phyloP scores from a whole-genome alignment of 805 yeast genomes.

The Candida taoyuanica region DNA sequence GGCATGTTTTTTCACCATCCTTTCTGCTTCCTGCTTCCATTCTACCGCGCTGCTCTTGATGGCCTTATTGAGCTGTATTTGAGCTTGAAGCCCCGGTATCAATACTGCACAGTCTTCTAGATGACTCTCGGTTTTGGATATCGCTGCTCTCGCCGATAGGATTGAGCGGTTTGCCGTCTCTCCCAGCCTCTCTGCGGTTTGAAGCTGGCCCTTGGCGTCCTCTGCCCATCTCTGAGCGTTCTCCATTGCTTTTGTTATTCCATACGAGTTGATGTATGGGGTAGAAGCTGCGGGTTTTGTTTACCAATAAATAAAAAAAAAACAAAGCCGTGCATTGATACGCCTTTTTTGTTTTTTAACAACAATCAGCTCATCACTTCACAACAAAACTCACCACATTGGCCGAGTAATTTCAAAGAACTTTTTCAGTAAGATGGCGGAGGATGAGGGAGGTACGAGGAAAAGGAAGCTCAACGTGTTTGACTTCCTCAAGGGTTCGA shows the following conservation, averaged over 20 bases:
- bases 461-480: conserved; percentile 13
- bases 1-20: no score
- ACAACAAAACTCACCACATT: no score
- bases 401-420: no score
- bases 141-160: conserved; percentile 32
- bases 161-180: conserved; percentile 43
- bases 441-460: conserved; percentile 6
- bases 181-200: conserved; percentile 47
- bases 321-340: no score
- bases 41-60: conserved; percentile 12
- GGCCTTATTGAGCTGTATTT: conserved; percentile 38
- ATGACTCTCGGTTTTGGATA: conserved; percentile 37
- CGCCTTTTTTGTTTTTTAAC: no score
- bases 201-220: conserved; percentile 45
- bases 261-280: background rate
- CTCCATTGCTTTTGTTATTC: background rate
- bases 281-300: background rate
- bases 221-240: conserved; percentile 30
- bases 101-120: conserved; percentile 42
- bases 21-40: no score
- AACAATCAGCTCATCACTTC: no score
- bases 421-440: background rate
- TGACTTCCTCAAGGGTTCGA: conserved; percentile 14
- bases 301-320: background rate
- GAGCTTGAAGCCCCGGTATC: conserved; percentile 42